phyloP scores from a whole-genome alignment of 2,329 filamentous ascomycete species.

The Diaporthe sp. region DNA sequence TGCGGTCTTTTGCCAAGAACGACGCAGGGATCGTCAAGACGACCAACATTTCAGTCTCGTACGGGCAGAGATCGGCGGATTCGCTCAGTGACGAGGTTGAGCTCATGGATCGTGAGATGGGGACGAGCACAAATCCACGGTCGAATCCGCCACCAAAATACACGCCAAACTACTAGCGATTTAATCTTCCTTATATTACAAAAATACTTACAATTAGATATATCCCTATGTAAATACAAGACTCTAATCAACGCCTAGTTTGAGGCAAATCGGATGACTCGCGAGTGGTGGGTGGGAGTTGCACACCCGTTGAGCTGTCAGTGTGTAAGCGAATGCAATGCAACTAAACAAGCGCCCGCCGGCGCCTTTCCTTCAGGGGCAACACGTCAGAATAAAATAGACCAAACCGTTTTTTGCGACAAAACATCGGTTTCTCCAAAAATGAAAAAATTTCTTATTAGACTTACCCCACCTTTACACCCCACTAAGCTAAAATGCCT shows the following conservation, averaged over 20 bases:
- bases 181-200: not conserved
- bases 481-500: too few species aligned
- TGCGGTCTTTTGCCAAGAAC: slow-evolving; percentile 25
- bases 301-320: not conserved
- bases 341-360: not conserved
- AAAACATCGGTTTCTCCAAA: too few species aligned
- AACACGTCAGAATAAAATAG: slow-evolving; percentile 2
- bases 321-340: not conserved
- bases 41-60: slow-evolving; percentile 38
- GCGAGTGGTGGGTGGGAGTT: not conserved
- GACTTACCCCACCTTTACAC: too few species aligned
- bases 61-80: slow-evolving; percentile 30
- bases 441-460: too few species aligned
- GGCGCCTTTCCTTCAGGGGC: not conserved
- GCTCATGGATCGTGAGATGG: slow-evolving; percentile 36
- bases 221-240: not conserved
- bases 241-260: not conserved
- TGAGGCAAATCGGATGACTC: not conserved
- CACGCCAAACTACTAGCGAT: slow-evolving; percentile 13
- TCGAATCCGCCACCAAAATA: slow-evolving; percentile 11
- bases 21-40: slow-evolving; percentile 38
- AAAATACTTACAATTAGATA: not conserved
- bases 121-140: slow-evolving; percentile 10
- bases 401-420: too few species aligned
- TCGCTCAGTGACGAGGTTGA: slow-evolving; percentile 40